Percentiles rank a stretch among this genome's conserved stretches.
These are phyloP conservation scores for Verticillium zaregamsianum DNA, from an alignment of 2,329 filamentous ascomycete genomes.

Conservation along the genomic window DNA sequence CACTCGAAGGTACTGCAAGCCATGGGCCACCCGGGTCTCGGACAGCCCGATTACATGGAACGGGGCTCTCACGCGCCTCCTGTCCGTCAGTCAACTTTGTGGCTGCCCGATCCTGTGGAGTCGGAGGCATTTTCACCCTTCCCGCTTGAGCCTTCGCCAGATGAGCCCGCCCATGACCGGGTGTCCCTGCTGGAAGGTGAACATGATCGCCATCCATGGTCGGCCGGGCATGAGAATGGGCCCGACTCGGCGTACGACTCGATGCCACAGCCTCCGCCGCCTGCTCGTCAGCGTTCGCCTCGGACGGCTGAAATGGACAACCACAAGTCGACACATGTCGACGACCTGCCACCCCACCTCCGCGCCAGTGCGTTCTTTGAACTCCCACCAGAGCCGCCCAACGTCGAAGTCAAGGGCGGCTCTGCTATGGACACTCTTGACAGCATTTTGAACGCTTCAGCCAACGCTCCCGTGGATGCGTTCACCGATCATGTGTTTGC, in stretches of 20 bases:
- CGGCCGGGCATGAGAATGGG: neutral
- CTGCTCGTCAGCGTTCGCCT: constrained; percentile 23
- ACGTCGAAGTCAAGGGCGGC: constrained; percentile 62
- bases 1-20: constrained; percentile 69
- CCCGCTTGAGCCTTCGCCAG: constrained; percentile 5
- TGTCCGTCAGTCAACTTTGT: constrained; percentile 31
- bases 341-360: constrained; percentile 69
- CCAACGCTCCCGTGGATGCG: constrained; percentile 79
- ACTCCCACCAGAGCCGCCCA: constrained; percentile 48
- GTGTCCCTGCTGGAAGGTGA: neutral
- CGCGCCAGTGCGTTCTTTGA: constrained; percentile 93
- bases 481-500: constrained; percentile 88
- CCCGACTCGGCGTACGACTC: neutral
- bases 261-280: constrained; percentile 8
- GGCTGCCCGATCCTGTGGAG: constrained; percentile 44
- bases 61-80: constrained; percentile 15
- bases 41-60: constrained; percentile 17
- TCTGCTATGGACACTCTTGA: constrained; percentile 89
- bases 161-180: constrained; percentile 9
- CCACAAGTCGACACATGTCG: constrained; percentile 22
- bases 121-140: constrained; percentile 23
- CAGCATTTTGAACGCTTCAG: constrained; percentile 86
- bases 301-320: constrained; percentile 22
- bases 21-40: constrained; percentile 32
- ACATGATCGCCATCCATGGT: neutral